Percentiles rank a stretch among this genome's conserved stretches.
Evolutionary conservation across 2,329 filamentous ascomycete species (phyloP).

Genomic region (Teratosphaeria destructans): DNA sequence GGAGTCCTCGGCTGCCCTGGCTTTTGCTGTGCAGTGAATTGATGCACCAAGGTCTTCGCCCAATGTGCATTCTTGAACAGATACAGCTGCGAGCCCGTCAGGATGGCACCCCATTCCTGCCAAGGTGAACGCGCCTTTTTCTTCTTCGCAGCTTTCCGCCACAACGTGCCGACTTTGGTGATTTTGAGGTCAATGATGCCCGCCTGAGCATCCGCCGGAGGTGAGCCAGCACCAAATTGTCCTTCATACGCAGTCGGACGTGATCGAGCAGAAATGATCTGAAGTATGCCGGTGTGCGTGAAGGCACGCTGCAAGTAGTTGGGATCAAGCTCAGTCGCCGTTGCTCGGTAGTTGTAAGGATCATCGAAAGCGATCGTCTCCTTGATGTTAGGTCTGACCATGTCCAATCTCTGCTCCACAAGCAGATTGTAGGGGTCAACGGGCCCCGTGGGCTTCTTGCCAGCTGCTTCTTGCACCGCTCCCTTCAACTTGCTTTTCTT

Average conservation of each 20-base stretch:
- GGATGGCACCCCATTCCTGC: slow-evolving; percentile 96
- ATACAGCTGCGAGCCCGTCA: slow-evolving; percentile 94
- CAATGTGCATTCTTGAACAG: slow-evolving; percentile 90
- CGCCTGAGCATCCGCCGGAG: slow-evolving; percentile 71
- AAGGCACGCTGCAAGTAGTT: slow-evolving; percentile 78
- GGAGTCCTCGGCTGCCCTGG: slow-evolving; percentile 64
- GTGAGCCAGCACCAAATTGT: slow-evolving; percentile 35
- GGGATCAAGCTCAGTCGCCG: slow-evolving; percentile 64
- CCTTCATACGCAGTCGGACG: slow-evolving; percentile 91
- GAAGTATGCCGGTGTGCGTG: slow-evolving; percentile 79
- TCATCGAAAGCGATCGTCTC: slow-evolving; percentile 92
- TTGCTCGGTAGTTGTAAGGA: slow-evolving; percentile 78
- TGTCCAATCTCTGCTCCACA: slow-evolving; percentile 76
- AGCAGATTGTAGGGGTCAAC: slow-evolving; percentile 94
- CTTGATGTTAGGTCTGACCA: slow-evolving; percentile 71
- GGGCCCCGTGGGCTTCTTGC: slow-evolving; percentile 55
- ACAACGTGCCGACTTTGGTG: slow-evolving; percentile 87
- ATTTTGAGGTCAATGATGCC: slow-evolving; percentile 96
- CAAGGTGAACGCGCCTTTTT: slow-evolving; percentile 91
- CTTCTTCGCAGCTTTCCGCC: slow-evolving; percentile 91
- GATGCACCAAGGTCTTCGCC: slow-evolving; percentile 83
- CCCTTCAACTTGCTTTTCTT: slow-evolving; percentile 60
- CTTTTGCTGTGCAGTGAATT: slow-evolving; percentile 74
- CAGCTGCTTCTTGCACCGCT: slow-evolving; percentile 50
- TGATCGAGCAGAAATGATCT: slow-evolving; percentile 89